These are phyloP conservation scores for Globisporangium nagaii DNA, from an alignment of 352 stramenopile species.

Conservation along the genomic window DNA sequence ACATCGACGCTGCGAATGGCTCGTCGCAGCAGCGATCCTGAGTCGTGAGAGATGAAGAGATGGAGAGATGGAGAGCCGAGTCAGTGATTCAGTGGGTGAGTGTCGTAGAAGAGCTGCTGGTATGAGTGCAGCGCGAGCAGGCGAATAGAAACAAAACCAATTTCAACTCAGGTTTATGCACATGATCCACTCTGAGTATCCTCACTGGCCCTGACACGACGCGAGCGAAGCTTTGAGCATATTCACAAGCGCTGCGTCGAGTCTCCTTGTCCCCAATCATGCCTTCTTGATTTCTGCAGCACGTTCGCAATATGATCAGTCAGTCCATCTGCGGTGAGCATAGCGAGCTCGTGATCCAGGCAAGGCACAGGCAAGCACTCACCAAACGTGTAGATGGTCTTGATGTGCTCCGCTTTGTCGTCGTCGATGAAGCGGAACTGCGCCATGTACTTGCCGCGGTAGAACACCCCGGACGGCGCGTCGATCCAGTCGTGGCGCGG, in stretches of 20 bases:
- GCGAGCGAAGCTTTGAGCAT: too few relatives aligned
- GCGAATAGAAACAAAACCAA: not conserved
- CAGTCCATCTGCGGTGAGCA: too few relatives aligned
- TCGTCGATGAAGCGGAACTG: slow-evolving; percentile 72
- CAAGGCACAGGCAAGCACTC: slow-evolving; percentile 11
- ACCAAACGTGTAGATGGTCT: slow-evolving; percentile 77
- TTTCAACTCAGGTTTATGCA: too few relatives aligned
- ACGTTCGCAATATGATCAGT: too few relatives aligned
- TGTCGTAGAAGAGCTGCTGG: not conserved
- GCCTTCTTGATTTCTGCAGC: slow-evolving; percentile 59
- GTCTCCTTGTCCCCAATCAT: too few relatives aligned
- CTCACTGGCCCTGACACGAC: too few relatives aligned
- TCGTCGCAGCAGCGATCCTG: slow-evolving; percentile 3
- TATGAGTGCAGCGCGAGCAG: too few relatives aligned
- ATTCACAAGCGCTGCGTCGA: too few relatives aligned
- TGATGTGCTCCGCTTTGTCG: slow-evolving; percentile 60
- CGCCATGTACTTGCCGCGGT: slow-evolving; percentile 82
- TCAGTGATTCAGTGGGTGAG: too few relatives aligned
- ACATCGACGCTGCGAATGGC: slow-evolving; percentile 30
- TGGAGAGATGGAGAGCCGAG: not conserved
- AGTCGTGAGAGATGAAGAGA: not conserved
- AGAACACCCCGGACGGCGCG: slow-evolving; percentile 81
- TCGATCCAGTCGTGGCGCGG: slow-evolving; percentile 78
- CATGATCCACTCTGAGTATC: too few relatives aligned
- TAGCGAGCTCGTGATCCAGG: too few relatives aligned